phyloP scores from a whole-genome alignment of 768 basidiomycete genomes.

The Leccinum truebloodii region DNA sequence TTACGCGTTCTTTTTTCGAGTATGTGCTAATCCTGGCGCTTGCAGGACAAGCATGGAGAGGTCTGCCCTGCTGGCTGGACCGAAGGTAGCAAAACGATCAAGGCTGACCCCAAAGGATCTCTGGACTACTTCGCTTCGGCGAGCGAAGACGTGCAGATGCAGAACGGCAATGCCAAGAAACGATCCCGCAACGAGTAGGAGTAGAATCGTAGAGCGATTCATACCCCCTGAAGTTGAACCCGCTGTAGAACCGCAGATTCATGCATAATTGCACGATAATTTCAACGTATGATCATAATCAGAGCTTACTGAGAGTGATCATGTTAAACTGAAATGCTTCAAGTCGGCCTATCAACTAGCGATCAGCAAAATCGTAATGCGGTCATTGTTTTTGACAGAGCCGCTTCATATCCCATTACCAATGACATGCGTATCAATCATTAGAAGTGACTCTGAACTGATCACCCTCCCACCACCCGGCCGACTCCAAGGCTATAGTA shows the following conservation, averaged over 20 bases:
- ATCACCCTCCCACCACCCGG: background rate
- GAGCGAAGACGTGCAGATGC: slow-evolving; percentile 29
- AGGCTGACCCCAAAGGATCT: slow-evolving; percentile 70
- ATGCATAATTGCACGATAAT: background rate
- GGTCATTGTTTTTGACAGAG: background rate
- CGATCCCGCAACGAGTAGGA: slow-evolving; percentile 53
- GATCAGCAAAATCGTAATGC: background rate
- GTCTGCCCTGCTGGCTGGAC: slow-evolving; percentile 93
- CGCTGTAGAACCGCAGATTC: background rate
- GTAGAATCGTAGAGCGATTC: background rate
- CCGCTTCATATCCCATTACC: background rate
- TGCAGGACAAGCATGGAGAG: slow-evolving; percentile 80
- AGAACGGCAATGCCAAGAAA: slow-evolving; percentile 53
- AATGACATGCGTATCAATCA: too few relatives aligned
- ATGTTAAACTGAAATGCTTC: background rate
- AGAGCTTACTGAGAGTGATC: background rate
- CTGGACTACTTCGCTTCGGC: slow-evolving; percentile 67
- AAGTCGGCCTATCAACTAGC: background rate
- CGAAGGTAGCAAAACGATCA: slow-evolving; percentile 80
- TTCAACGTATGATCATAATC: background rate
- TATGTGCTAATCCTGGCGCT: background rate
- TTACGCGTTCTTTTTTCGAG: background rate
- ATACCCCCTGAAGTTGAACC: background rate
- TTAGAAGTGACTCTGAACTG: background rate
- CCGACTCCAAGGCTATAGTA: background rate